A percentile compares a stretch with the other conserved stretches of the same genome.
Conservation (phyloP, 2,329 filamentous ascomycete genomes). For the Ceratocystis lukuohia region DNA sequence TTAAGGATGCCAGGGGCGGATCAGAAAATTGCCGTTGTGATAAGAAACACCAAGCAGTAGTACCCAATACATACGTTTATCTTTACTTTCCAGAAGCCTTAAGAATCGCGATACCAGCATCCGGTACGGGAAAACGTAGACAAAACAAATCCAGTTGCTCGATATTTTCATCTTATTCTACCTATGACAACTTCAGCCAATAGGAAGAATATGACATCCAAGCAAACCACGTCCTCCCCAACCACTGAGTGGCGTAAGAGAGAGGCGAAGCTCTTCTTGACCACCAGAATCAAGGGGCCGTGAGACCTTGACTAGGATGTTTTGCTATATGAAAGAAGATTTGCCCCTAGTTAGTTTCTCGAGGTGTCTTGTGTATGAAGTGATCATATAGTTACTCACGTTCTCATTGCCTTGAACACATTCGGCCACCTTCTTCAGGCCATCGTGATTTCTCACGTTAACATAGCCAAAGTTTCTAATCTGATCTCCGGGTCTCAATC, state of each 20-base stretch:
- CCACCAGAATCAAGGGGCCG: constrained; percentile 33
- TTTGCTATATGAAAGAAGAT: constrained; percentile 36
- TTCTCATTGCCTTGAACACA: constrained; percentile 81
- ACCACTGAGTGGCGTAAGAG: constrained; percentile 59
- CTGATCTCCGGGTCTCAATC: constrained; percentile 65
- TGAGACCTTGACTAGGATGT: constrained; percentile 55
- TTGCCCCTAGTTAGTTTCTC: background rate
- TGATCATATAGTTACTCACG: constrained; percentile 41
- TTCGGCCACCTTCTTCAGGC: constrained; percentile 72
- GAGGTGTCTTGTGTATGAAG: background rate
- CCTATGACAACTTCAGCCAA: constrained; percentile 26
- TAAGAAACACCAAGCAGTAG: background rate
- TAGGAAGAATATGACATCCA: constrained; percentile 76
- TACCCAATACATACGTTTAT: background rate
- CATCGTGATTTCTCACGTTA: constrained; percentile 73
- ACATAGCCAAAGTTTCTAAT: constrained; percentile 78
- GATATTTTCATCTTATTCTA: background rate
- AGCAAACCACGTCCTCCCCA: constrained; percentile 87
- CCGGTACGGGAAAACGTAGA: background rate
- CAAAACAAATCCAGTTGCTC: background rate
- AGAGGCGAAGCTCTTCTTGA: constrained; percentile 50
- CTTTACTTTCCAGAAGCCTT: background rate
- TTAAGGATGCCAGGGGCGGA: constrained; percentile 1
- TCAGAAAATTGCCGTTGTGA: background rate
- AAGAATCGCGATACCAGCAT: background rate